Evolutionary conservation across 2,329 filamentous ascomycete genomes (phyloP), one percentile per base, ranked within the genome.

Genomic region (Hypoxylon sp.): DNA sequence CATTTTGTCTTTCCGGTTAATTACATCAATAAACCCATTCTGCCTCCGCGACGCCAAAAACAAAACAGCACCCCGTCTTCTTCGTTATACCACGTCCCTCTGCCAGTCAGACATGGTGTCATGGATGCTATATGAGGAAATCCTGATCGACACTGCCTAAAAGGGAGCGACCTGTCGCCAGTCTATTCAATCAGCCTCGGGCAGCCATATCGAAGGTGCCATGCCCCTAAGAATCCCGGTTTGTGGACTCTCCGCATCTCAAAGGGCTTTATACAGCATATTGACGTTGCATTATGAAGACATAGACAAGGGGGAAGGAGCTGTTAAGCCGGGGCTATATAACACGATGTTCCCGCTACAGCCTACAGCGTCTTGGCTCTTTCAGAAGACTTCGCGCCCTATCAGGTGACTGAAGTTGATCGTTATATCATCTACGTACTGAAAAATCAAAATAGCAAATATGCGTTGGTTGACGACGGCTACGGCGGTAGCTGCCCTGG

Each of bases 1-100:
- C 54, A 67, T 63, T 69, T 44, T 67, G 49, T 62, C 62, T 68
- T 67, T 64, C 64, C 64, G 67, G 64, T 65, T 69, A 69, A 69
- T 69, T 69, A 67, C 64, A 69, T 61, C 63, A 69, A 69, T 65
- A 67, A 68, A 62, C 28, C 32, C 13, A 51, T 56, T 56, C 64
- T 64, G 24, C 66, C 60, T 69, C 67, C 67, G 67, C 50, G n/a
- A 63, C 50, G 58, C 67, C 67, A 44, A 69, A 68, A 69, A 65
- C 64, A 67, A 67, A 34, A 64, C 62, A 56, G 39, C 43, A 37
- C 41, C 56, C 41, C 58, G 48, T 55, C 15, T 30, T 47, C 46
- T 20, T 58, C 60, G 48, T n/a, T 24, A 34, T 26, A 26, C 24
- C 24, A 4, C 24, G 4, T 4, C 24, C 24, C 24, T 26, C 24